These are phyloP conservation scores for Alternaria metachromatica DNA, from an alignment of 2,329 filamentous ascomycete genomes.

Conservation along the genomic window DNA sequence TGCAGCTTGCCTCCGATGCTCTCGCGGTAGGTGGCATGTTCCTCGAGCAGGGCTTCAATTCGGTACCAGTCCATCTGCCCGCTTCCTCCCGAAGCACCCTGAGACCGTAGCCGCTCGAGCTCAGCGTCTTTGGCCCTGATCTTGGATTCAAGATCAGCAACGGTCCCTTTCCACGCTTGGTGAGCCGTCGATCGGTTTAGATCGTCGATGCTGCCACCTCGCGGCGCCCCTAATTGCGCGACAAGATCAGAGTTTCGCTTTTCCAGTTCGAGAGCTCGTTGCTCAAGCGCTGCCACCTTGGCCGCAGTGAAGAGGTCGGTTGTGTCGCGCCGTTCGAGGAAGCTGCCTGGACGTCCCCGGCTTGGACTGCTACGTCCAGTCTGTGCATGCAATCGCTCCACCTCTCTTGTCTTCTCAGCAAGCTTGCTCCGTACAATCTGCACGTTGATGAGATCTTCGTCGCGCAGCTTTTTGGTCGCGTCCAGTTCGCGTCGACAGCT, in stretches of 20 bases:
- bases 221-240: conserved; percentile 37
- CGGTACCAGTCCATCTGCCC: conserved; percentile 39
- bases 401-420: conserved; percentile 49
- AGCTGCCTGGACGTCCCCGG: conserved; percentile 37
- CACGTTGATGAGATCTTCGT: conserved; percentile 53
- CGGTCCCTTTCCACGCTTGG: conserved; percentile 45
- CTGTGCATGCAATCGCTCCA: conserved; percentile 37
- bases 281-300: conserved; percentile 52
- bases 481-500: conserved; percentile 50
- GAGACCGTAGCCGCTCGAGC: conserved; percentile 25
- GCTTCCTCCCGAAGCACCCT: conserved; percentile 11
- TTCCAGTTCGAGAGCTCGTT: conserved; percentile 52
- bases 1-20: conserved; percentile 47
- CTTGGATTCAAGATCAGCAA: conserved; percentile 37
- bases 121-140: conserved; percentile 41
- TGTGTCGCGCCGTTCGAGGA: conserved; percentile 45
- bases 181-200: conserved; percentile 45
- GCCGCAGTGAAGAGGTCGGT: conserved; percentile 52
- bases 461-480: conserved; percentile 49
- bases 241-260: conserved; percentile 48
- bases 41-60: conserved; percentile 50
- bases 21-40: conserved; percentile 49
- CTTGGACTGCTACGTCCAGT: conserved; percentile 31
- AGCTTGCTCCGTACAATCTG: conserved; percentile 49
- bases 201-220: conserved; percentile 38